A percentile compares a stretch with the other conserved stretches of the same genome.
These are phyloP conservation scores for Cyberlindnera samutprakarnensis DNA, from an alignment of 805 yeast genomes.

Conservation along the genomic window DNA sequence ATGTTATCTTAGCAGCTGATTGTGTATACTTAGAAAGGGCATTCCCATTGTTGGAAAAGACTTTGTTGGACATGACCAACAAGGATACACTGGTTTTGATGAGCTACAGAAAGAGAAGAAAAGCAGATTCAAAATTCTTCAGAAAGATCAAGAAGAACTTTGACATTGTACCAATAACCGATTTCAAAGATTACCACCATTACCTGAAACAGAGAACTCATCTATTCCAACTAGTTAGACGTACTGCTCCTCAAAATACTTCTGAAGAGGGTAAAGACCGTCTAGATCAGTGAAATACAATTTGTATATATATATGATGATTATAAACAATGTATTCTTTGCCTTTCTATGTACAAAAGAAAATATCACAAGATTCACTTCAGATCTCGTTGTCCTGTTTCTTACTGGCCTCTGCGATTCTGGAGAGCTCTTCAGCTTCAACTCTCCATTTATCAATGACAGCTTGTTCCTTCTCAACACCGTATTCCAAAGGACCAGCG, in stretches of 20 bases:
- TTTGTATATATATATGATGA: no score
- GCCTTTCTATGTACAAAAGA: no score
- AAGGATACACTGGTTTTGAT: conserved; percentile 37
- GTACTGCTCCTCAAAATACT: conserved; percentile 1
- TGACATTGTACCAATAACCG: conserved; percentile 23
- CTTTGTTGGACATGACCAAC: conserved; percentile 36
- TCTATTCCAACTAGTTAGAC: conserved; percentile 31
- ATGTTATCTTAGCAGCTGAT: conserved; percentile 50
- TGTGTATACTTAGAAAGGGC: conserved; percentile 51
- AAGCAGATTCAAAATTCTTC: conserved; percentile 30
- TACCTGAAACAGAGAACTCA: conserved; percentile 34
- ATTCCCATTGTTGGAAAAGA: conserved; percentile 42
- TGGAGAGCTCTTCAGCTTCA: conserved; percentile 58
- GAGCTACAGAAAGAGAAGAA: conserved; percentile 49
- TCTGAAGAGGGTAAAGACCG: no score
- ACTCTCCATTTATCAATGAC: conserved; percentile 66
- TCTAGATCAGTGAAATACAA: no score
- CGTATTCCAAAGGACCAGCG: conserved; percentile 54
- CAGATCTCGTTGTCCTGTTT: neutral
- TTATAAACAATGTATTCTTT: no score
- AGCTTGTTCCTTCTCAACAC: conserved; percentile 63
- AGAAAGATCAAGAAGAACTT: conserved; percentile 26
- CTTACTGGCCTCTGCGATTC: conserved; percentile 13
- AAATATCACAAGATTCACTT: no score
- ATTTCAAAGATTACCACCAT: conserved; percentile 27